phyloP scores from a whole-genome alignment of 106 monocot species.

The Ottelia alismoides region DNA sequence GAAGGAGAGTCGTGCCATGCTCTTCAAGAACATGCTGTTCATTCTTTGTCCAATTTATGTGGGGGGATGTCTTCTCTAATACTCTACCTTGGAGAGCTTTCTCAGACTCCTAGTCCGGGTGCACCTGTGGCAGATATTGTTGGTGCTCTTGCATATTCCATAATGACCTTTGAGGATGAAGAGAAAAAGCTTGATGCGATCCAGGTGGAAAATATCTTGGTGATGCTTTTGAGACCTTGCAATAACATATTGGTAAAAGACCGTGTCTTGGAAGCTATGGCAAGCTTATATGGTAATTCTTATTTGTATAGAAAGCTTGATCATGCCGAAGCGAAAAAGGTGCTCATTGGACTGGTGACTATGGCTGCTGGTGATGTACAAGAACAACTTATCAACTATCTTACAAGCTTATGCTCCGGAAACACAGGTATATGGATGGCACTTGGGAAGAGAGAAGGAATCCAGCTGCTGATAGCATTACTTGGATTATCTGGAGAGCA shows the following conservation, averaged over 20 bases:
- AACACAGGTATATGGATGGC: conserved; percentile 49
- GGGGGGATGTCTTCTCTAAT: conserved; percentile 62
- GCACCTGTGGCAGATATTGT: conserved; percentile 58
- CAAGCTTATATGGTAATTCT: conserved; percentile 56
- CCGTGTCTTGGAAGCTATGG: conserved; percentile 63
- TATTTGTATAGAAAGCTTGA: conserved; percentile 28
- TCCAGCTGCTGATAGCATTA: conserved; percentile 68
- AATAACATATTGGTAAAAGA: conserved; percentile 55
- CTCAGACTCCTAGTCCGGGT: conserved; percentile 19
- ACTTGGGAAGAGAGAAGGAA: conserved; percentile 59
- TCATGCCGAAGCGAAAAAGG: conserved; percentile 48
- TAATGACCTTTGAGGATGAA: conserved; percentile 65
- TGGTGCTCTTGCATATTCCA: conserved; percentile 57
- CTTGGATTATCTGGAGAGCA: conserved; percentile 80
- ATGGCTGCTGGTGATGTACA: conserved; percentile 68
- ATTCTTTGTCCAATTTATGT: conserved; percentile 59
- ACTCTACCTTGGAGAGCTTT: conserved; percentile 51
- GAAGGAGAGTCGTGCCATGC: conserved; percentile 49
- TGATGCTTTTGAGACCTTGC: conserved; percentile 37
- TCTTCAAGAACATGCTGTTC: conserved; percentile 48
- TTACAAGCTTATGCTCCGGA: conserved; percentile 43
- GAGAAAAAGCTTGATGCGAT: conserved; percentile 37
- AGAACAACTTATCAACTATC: conserved; percentile 47
- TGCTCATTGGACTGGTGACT: conserved; percentile 63
- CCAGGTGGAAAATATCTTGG: conserved; percentile 43